A percentile compares a stretch with the other conserved stretches of the same genome.
Evolutionary conservation across 225 moss, liverwort and hornwort species (phyloP).

Genomic region (Polytrichum formosum): DNA sequence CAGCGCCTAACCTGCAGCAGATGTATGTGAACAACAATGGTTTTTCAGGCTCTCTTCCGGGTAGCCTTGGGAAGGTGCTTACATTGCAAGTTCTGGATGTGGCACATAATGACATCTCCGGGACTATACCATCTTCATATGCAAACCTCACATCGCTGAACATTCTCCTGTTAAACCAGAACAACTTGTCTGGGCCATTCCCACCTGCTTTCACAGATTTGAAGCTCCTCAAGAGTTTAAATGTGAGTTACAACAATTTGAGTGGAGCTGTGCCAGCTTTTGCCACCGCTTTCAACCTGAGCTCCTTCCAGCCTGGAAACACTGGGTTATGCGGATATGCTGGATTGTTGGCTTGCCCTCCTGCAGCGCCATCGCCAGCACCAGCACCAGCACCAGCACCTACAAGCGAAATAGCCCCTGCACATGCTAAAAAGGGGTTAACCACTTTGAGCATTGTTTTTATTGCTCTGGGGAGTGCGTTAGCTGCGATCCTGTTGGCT

Average conservation of each 20-base stretch:
- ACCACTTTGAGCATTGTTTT: slow-evolving; percentile 41
- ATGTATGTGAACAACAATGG: slow-evolving; percentile 27
- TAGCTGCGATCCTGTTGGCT: slow-evolving; percentile 57
- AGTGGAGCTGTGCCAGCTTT: slow-evolving; percentile 64
- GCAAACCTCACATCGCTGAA: slow-evolving; percentile 23
- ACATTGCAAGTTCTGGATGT: slow-evolving; percentile 18
- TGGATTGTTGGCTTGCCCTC: slow-evolving; percentile 38
- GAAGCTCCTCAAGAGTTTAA: slow-evolving; percentile 36
- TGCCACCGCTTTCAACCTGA: slow-evolving; percentile 30
- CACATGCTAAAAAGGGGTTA: background rate
- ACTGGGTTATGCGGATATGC: slow-evolving; percentile 57
- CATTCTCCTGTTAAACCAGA: slow-evolving; percentile 20
- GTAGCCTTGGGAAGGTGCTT: slow-evolving; percentile 14
- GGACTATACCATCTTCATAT: slow-evolving; percentile 24
- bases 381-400: slow-evolving; percentile 14
- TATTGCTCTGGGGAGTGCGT: slow-evolving; percentile 40
- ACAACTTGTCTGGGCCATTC: slow-evolving; percentile 32
- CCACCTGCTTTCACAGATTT: slow-evolving; percentile 26
- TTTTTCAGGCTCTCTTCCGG: slow-evolving; percentile 32
- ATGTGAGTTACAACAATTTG: slow-evolving; percentile 64
- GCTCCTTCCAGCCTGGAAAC: slow-evolving; percentile 49
- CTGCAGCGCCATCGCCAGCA: background rate
- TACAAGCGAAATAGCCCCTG: background rate
- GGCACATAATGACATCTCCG: slow-evolving; percentile 34
- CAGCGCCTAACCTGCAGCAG: slow-evolving; percentile 21